These are phyloP conservation scores for Blastobotrys elegans DNA, from an alignment of 1,139 yeast species.

Conservation along the genomic window DNA sequence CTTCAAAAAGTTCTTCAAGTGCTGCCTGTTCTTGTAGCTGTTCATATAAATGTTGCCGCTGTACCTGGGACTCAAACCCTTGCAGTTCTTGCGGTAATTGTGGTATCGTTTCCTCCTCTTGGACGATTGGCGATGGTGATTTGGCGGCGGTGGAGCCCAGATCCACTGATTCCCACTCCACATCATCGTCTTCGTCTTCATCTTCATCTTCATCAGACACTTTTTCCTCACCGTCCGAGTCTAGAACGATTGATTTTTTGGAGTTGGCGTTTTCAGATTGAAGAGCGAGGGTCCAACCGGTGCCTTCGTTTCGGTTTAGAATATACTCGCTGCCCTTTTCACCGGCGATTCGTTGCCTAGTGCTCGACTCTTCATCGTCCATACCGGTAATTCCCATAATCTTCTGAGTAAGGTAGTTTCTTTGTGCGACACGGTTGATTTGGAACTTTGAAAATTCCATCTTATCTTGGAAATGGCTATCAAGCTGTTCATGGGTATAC, in stretches of 20 bases:
- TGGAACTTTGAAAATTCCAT: conserved; percentile 92
- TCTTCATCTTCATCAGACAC: conserved; percentile 28
- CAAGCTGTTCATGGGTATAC: conserved; percentile 78
- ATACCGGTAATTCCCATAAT: conserved; percentile 81
- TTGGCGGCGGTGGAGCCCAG: background rate
- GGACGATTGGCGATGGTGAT: background rate
- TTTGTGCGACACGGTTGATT: conserved; percentile 83
- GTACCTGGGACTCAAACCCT: conserved; percentile 27
- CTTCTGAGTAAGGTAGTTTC: conserved; percentile 85
- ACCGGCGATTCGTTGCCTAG: conserved; percentile 68
- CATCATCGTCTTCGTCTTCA: conserved; percentile 41
- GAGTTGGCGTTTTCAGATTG: conserved; percentile 35
- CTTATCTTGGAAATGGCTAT: conserved; percentile 71
- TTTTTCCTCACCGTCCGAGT: conserved; percentile 17
- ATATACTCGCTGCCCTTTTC: conserved; percentile 75
- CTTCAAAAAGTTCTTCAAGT: conserved; percentile 1
- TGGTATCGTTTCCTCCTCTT: background rate
- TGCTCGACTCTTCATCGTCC: conserved; percentile 48
- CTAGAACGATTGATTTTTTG: conserved; percentile 18
- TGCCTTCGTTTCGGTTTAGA: conserved; percentile 59
- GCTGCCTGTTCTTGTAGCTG: conserved; percentile 16
- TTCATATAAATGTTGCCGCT: conserved; percentile 26
- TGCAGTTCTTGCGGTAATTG: conserved; percentile 22
- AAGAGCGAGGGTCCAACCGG: conserved; percentile 84
- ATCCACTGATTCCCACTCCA: conserved; percentile 62